These are phyloP conservation scores for Phaffia rhodozyma DNA, from an alignment of 1,284 basidiomycete species.

Conservation along the genomic window DNA sequence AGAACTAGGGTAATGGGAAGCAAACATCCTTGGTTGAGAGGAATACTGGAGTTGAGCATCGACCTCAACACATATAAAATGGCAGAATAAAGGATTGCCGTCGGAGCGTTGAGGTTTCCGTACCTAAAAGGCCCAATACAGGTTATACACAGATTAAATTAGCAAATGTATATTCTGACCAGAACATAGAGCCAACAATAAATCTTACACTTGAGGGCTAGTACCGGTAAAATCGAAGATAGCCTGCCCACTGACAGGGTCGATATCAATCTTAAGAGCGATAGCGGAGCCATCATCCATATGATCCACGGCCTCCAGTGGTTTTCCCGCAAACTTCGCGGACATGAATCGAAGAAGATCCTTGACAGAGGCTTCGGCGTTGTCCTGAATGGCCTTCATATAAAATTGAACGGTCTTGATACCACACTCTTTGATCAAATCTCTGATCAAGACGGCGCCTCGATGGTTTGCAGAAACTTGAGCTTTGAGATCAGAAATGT, in stretches of 20 bases:
- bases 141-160: not conserved
- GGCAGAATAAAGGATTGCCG: constrained; percentile 78
- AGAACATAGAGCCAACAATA: constrained; percentile 48
- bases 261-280: constrained; percentile 62
- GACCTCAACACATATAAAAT: constrained; percentile 88
- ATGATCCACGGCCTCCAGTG: constrained; percentile 21
- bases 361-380: constrained; percentile 72
- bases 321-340: constrained; percentile 18
- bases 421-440: not conserved
- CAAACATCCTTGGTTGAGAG: constrained; percentile 74
- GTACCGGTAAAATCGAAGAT: constrained; percentile 80
- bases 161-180: not conserved
- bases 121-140: constrained; percentile 66
- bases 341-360: not conserved
- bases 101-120: constrained; percentile 75
- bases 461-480: constrained; percentile 37
- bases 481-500: constrained; percentile 84
- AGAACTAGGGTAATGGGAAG: constrained; percentile 69
- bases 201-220: constrained; percentile 71
- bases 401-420: not conserved
- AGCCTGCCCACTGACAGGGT: constrained; percentile 63
- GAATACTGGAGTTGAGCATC: constrained; percentile 82
- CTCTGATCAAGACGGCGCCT: constrained; percentile 33
- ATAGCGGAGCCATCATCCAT: constrained; percentile 50
- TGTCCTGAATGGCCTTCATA: constrained; percentile 36